Base-by-base conservation (phyloP, 2,329 filamentous ascomycete species). In the Akanthomyces muscarius region DNA sequence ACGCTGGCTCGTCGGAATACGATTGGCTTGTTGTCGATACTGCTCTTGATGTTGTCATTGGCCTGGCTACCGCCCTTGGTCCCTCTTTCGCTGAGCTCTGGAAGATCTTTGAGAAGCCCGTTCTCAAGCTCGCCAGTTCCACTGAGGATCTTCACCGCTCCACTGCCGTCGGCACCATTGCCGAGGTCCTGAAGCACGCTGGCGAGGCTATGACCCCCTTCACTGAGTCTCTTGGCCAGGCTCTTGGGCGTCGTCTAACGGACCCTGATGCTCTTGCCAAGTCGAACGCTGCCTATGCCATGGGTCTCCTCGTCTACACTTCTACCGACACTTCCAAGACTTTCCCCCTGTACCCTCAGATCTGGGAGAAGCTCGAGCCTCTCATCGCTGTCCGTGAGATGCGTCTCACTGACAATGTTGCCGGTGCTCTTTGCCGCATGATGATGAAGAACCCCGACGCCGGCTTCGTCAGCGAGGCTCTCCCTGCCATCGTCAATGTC, bases 11-110 rank as follows among this genome's bases (percentile, higher is more conserved):
- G 36, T 96, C 94, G 2, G 95, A 99, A 79, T 97, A 96, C 71
- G 95, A 98, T 80, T 98, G 95, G 95, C 86, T 97, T 21, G 89
- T 97, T 58, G 89, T 98, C 61, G 95, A 99, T 79, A 97, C 92
- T 11, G 93, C 92, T 42, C 85, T 98, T 62, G 95, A 98, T 68
- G 92, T 96, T 53, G 83, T 97, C 57, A 91, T 92, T 58, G 92
- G 91, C 44, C 85, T 98, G 47, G 88, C 93, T 23, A 86, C 87
- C 53, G 92, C 92, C 38, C 86, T 98, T 16, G 95, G 95, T 45
- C 76, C 84, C 25, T 86, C 88, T 69, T 98, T 97, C 71, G 83
- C 84, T 62, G 89, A 97, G 80, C 82, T 97, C 66, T 98, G 92
- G 92, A 96, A 96, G 82, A 88, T 96, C 70, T 97, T 97, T 69